Evolutionary conservation across 768 basidiomycete genomes (phyloP).

Genomic region (Royoungia palumana): DNA sequence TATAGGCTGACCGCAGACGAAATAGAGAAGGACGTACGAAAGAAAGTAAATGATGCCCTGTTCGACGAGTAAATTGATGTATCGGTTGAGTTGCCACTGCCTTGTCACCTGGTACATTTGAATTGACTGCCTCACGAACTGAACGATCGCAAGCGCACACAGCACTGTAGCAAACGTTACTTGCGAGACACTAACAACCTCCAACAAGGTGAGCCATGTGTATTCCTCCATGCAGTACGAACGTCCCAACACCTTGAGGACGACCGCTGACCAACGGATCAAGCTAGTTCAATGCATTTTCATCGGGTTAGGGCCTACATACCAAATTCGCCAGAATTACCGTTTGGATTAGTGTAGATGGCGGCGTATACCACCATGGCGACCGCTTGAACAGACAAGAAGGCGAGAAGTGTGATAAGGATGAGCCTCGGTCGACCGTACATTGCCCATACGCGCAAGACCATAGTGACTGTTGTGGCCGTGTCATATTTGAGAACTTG

Average conservation of each 20-base stretch:
- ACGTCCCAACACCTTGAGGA: too few species aligned
- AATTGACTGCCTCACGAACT: neutral
- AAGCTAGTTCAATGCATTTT: too few species aligned
- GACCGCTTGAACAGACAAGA: neutral
- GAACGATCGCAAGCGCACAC: neutral
- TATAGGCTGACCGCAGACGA: neutral
- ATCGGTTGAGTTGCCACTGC: conserved; percentile 5
- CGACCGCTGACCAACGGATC: too few species aligned
- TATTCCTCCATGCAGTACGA: too few species aligned
- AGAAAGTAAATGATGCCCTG: conserved; percentile 12
- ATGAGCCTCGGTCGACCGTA: conserved; percentile 9
- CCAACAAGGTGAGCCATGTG: conserved; percentile 3
- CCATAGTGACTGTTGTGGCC: neutral
- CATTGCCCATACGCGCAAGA: conserved; percentile 11
- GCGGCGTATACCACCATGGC: neutral
- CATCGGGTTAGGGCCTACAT: too few species aligned
- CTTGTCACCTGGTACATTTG: conserved; percentile 4
- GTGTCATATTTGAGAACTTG: neutral
- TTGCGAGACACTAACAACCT: too few species aligned
- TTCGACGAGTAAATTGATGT: conserved; percentile 3
- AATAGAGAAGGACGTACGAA: conserved; percentile 3
- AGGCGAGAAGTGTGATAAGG: neutral
- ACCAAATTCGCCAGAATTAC: too few species aligned
- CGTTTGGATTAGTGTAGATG: neutral
- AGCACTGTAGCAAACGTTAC: too few species aligned